phyloP scores from a whole-genome alignment of 2,329 filamentous ascomycete genomes.

The Aspergillus transmontanensis region DNA sequence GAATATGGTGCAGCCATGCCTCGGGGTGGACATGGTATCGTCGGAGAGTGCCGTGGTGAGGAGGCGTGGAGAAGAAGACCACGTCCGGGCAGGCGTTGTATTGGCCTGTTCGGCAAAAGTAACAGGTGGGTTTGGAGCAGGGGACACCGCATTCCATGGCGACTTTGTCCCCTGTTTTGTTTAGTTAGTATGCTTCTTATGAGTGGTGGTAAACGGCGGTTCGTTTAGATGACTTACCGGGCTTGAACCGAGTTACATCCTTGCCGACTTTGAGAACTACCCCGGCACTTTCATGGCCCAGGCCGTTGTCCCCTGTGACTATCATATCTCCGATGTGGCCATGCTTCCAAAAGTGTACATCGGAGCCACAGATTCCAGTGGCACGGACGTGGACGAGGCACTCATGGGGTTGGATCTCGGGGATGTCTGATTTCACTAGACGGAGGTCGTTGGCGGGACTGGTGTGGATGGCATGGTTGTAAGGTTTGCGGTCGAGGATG shows the following conservation, averaged over 20 bases:
- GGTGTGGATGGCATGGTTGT: constrained; percentile 23
- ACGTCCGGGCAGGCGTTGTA: constrained; percentile 24
- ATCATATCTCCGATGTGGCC: constrained; percentile 22
- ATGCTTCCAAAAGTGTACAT: constrained; percentile 26
- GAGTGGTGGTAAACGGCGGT: no score
- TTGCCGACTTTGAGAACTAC: constrained; percentile 20
- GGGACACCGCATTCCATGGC: constrained; percentile 24
- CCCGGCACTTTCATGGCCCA: constrained; percentile 24
- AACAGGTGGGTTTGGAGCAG: constrained; percentile 21
- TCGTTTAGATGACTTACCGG: constrained; percentile 8
- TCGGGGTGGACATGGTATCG: constrained; percentile 23
- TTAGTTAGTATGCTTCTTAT: background rate
- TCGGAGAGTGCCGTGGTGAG: constrained; percentile 22
- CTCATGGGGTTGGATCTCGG: constrained; percentile 15
- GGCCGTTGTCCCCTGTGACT: constrained; percentile 23
- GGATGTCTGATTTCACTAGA: constrained; percentile 21
- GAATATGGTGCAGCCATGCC: constrained; percentile 22
- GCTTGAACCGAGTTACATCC: constrained; percentile 20
- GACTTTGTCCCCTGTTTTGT: constrained; percentile 20
- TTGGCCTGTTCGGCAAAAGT: constrained; percentile 20
- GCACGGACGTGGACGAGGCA: constrained; percentile 22
- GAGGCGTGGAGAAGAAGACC: constrained; percentile 23
- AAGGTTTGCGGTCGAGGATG: constrained; percentile 16
- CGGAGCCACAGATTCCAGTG: constrained; percentile 23
- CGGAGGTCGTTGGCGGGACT: constrained; percentile 21